These are phyloP conservation scores for Globisporangium cederbergense DNA, from an alignment of 352 stramenopile genomes.

Conservation along the genomic window DNA sequence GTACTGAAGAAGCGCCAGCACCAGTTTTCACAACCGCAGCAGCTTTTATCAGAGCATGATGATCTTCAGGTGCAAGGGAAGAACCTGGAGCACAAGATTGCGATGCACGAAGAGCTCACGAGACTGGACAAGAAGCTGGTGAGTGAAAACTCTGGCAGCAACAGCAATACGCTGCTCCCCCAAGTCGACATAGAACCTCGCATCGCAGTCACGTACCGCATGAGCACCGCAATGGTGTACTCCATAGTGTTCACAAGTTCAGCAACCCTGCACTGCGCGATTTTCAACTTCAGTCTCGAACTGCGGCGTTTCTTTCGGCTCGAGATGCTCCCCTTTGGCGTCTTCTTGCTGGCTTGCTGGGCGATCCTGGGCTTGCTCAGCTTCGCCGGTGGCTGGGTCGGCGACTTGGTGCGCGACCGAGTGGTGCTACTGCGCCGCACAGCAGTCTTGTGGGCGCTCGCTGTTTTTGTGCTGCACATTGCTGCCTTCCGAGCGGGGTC, in stretches of 20 bases:
- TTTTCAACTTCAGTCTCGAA: constrained; percentile 61
- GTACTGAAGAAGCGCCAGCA: constrained; percentile 9
- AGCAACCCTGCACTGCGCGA: constrained; percentile 50
- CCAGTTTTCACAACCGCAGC: constrained; percentile 9
- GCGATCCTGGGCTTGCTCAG: constrained; percentile 46
- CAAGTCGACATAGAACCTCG: constrained; percentile 4
- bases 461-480: constrained; percentile 44
- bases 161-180: constrained; percentile 1
- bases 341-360: constrained; percentile 57
- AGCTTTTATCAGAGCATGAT: constrained; percentile 11
- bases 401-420: constrained; percentile 44
- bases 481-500: constrained; percentile 27
- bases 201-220: constrained; percentile 20
- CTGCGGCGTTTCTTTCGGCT: constrained; percentile 44
- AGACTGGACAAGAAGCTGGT: constrained; percentile 7
- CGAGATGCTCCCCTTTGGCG: constrained; percentile 46
- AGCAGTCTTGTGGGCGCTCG: constrained; percentile 40
- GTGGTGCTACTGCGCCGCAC: constrained; percentile 37
- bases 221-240: constrained; percentile 33
- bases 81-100: constrained; percentile 22
- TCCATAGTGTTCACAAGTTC: constrained; percentile 53
- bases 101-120: constrained; percentile 17
- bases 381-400: constrained; percentile 48
- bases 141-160: background rate
- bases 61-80: background rate